Conservation (phyloP, 2,329 filamentous ascomycete species). For the Botrytis pseudocinerea region DNA sequence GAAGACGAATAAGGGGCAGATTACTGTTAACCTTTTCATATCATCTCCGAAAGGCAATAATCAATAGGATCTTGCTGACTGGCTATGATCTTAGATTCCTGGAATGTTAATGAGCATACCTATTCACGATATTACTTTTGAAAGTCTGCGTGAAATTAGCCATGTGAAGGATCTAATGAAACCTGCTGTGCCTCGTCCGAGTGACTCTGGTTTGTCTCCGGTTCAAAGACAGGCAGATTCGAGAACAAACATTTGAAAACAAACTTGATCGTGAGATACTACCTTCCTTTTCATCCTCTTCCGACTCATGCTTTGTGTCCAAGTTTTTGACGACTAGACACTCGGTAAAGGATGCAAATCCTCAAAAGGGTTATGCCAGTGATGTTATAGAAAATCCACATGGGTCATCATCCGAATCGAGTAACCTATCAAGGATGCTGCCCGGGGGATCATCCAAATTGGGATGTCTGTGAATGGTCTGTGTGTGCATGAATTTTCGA, state of each 20-base stretch:
- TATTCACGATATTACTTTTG: background rate
- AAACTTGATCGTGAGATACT: background rate
- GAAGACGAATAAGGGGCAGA: constrained; percentile 10
- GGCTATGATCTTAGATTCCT: background rate
- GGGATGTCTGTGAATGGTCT: constrained; percentile 12
- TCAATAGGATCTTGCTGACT: background rate
- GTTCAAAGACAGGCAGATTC: background rate
- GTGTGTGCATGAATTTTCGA: constrained; percentile 14
- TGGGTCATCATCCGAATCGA: constrained; percentile 11
- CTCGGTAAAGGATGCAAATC: constrained; percentile 7
- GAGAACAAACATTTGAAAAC: background rate
- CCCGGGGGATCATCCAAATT: constrained; percentile 18
- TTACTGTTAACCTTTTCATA: background rate
- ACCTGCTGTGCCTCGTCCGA: background rate
- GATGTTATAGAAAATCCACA: constrained; percentile 9
- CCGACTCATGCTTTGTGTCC: background rate
- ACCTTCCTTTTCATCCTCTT: constrained; percentile 18
- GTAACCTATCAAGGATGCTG: background rate
- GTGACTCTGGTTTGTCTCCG: background rate
- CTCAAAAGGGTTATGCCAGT: background rate
- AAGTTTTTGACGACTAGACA: constrained; percentile 1
- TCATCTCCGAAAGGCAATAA: constrained; percentile 2
- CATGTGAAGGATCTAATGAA: background rate
- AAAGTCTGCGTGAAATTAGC: background rate
- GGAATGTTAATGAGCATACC: background rate